Percentiles rank a stretch among this genome's conserved stretches.
phyloP scores from a whole-genome alignment of 192 early-diverging fungal species.

The Umbelopsis sp. region DNA sequence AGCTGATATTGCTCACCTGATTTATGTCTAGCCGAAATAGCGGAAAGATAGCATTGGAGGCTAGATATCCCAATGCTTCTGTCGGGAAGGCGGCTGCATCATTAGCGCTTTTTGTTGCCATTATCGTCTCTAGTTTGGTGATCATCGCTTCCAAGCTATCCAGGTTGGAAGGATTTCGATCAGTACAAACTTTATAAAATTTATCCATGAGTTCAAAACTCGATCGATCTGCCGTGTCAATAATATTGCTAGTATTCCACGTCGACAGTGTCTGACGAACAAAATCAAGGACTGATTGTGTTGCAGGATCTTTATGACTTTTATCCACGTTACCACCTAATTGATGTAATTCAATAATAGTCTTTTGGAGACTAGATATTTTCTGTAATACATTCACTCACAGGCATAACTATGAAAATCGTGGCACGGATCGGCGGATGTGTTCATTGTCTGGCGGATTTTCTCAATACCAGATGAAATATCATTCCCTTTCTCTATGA shows the following conservation, averaged over 20 bases:
- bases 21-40: neutral
- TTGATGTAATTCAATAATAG: too few species aligned
- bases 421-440: neutral
- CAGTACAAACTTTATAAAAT: neutral
- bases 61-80: neutral
- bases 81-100: neutral
- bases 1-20: neutral
- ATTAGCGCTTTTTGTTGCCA: neutral
- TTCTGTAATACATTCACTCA: neutral
- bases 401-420: constrained; percentile 1
- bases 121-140: neutral
- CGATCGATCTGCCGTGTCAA: neutral
- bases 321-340: too few species aligned
- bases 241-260: too few species aligned
- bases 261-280: too few species aligned
- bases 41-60: neutral
- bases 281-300: too few species aligned
- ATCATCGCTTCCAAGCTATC: neutral
- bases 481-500: neutral
- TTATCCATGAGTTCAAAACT: neutral
- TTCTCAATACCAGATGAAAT: too few species aligned
- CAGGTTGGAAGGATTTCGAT: constrained; percentile 2
- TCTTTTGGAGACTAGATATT: too few species aligned
- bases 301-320: too few species aligned
- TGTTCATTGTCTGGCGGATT: neutral